A percentile compares a stretch with the other conserved stretches of the same genome.
Evolutionary conservation across 305 asterid genomes (phyloP).

Genomic region (Fraxinus platypoda): DNA sequence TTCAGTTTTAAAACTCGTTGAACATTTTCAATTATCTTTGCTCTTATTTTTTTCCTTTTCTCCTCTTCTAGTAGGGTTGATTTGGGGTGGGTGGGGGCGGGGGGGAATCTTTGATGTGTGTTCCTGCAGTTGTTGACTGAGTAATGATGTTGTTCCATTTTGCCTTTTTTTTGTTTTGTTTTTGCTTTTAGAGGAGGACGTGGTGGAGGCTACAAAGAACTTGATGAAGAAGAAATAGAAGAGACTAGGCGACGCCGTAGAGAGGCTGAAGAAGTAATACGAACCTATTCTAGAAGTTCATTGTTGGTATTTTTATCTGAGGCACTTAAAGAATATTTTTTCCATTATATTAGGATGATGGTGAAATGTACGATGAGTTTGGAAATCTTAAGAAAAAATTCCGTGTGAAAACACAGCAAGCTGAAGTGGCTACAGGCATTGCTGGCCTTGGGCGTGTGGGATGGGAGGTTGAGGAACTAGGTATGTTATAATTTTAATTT

Average conservation of each 20-base stretch:
- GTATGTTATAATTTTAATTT: conserved; percentile 30
- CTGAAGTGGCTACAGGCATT: conserved; percentile 56
- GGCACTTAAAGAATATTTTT: conserved; percentile 1
- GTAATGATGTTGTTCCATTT: conserved; percentile 14
- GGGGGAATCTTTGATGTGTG: not conserved
- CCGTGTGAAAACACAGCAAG: conserved; percentile 78
- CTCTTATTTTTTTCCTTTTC: not conserved
- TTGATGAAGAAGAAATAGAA: conserved; percentile 94
- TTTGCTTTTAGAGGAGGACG: conserved; percentile 80
- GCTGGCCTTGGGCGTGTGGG: conserved; percentile 97
- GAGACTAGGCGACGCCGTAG: conserved; percentile 86
- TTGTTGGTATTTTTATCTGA: not conserved
- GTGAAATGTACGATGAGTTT: conserved; percentile 98
- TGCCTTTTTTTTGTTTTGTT: conserved; percentile 1
- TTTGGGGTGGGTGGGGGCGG: not conserved
- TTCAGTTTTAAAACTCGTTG: not conserved
- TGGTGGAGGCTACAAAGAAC: conserved; percentile 98
- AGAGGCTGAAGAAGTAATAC: conserved; percentile 87
- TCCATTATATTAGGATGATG: conserved; percentile 72
- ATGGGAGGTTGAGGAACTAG: conserved; percentile 96
- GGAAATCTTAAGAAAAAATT: conserved; percentile 96
- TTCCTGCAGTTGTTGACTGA: conserved; percentile 4
- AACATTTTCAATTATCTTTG: not conserved
- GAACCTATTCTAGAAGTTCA: conserved; percentile 6
- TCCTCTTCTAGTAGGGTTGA: conserved; percentile 4